Evolutionary conservation across 371 early-diverging fungal species (phyloP).

Genomic region (Apophysomyces ossiformis): DNA sequence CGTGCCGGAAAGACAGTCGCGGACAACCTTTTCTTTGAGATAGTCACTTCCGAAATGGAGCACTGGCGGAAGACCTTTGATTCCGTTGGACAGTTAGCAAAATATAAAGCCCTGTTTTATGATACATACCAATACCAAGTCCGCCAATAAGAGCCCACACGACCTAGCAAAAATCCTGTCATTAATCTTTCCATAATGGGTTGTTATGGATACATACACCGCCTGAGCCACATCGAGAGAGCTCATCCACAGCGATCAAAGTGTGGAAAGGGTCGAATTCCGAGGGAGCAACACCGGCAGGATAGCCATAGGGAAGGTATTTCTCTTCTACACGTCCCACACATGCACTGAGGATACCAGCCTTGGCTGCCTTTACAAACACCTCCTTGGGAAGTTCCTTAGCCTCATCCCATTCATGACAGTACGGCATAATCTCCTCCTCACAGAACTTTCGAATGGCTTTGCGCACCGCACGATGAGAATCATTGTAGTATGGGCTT

Average conservation of each 20-base stretch:
- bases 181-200: conserved; percentile 32
- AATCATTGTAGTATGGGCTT: conserved; percentile 61
- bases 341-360: conserved; percentile 57
- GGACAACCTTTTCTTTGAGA: conserved; percentile 64
- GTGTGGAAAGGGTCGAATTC: conserved; percentile 69
- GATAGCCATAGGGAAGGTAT: conserved; percentile 30
- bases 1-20: conserved; percentile 62
- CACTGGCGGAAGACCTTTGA: conserved; percentile 65
- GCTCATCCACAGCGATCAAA: conserved; percentile 67
- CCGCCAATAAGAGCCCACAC: conserved; percentile 54
- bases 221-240: conserved; percentile 73
- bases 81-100: background rate
- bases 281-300: conserved; percentile 29
- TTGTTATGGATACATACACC: conserved; percentile 50
- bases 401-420: conserved; percentile 72
- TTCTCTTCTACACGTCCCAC: conserved; percentile 38
- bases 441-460: conserved; percentile 62
- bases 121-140: conserved; percentile 62
- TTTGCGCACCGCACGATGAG: conserved; percentile 59
- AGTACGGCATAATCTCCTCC: conserved; percentile 63
- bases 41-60: conserved; percentile 66
- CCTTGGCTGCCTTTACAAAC: conserved; percentile 60
- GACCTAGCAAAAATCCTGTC: conserved; percentile 20
- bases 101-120: background rate
- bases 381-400: conserved; percentile 59